These are phyloP conservation scores for Areca catechu DNA, from an alignment of 176 grass and related monocot species.

Conservation along the genomic window DNA sequence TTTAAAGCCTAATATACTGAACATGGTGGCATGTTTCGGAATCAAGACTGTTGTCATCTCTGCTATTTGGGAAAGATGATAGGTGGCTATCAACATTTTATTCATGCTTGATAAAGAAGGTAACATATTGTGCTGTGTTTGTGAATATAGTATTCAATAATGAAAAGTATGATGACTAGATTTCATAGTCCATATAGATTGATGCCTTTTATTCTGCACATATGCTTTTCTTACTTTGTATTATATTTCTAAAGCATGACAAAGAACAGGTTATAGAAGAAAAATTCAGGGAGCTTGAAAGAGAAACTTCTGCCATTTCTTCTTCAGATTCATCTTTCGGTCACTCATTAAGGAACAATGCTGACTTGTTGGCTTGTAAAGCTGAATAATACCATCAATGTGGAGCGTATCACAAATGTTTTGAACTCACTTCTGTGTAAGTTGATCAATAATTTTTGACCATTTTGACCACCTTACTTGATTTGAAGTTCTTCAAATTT, in stretches of 20 bases:
- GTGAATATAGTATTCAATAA: too few species aligned
- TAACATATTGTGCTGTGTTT: constrained; percentile 7
- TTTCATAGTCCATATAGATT: too few species aligned
- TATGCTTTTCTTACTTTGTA: not conserved
- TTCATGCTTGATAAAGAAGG: constrained; percentile 90
- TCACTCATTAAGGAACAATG: constrained; percentile 71
- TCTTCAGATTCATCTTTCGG: constrained; percentile 45
- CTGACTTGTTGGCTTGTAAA: constrained; percentile 78
- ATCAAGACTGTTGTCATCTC: constrained; percentile 65
- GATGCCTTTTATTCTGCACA: too few species aligned
- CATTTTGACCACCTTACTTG: not conserved
- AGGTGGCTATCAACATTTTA: constrained; percentile 78
- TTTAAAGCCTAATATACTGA: too few species aligned
- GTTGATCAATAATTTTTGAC: constrained; percentile 25
- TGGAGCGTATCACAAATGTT: constrained; percentile 95
- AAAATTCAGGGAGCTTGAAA: constrained; percentile 90
- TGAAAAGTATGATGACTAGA: too few species aligned
- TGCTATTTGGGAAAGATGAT: constrained; percentile 90
- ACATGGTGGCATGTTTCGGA: constrained; percentile 38
- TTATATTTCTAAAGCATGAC: constrained; percentile 54
- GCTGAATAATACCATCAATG: constrained; percentile 88
- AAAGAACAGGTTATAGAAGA: constrained; percentile 78
- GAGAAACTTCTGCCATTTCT: constrained; percentile 45
- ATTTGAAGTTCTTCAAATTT: constrained; percentile 2
- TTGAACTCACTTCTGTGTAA: constrained; percentile 79